Conservation (phyloP, 768 basidiomycete genomes). For the Trametes cingulata region DNA sequence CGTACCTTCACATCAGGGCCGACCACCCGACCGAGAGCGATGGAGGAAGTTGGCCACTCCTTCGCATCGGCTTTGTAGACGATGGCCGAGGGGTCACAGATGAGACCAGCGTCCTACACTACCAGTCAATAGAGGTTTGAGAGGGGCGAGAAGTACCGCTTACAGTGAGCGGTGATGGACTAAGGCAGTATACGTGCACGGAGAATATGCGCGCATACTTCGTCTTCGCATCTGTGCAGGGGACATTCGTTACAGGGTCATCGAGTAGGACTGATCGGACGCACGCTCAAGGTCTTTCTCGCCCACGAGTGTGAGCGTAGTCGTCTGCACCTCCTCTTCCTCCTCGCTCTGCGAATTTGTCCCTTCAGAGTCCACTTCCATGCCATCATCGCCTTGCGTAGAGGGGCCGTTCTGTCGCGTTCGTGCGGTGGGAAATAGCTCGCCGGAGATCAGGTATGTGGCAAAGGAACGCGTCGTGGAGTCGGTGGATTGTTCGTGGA, state of each 20-base stretch:
- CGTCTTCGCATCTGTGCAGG: conserved; percentile 50
- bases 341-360: conserved; percentile 35
- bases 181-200: conserved; percentile 70
- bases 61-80: conserved; percentile 37
- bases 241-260: neutral
- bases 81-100: conserved; percentile 37
- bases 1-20: conserved; percentile 32
- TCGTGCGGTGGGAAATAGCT: conserved; percentile 31
- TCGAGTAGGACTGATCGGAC: conserved; percentile 22
- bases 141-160: conserved; percentile 24
- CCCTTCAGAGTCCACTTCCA: conserved; percentile 44
- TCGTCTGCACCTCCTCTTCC: conserved; percentile 46
- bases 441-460: conserved; percentile 74
- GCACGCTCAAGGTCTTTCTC: conserved; percentile 67
- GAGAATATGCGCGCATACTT: conserved; percentile 55
- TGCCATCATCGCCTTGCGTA: conserved; percentile 23
- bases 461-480: conserved; percentile 51
- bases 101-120: conserved; percentile 45
- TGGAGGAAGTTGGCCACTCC: conserved; percentile 20
- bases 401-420: neutral
- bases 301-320: conserved; percentile 57
- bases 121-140: neutral
- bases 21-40: conserved; percentile 29
- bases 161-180: conserved; percentile 63
- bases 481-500: conserved; percentile 46